These are phyloP conservation scores for Penicillium atrosanguineum DNA, from an alignment of 495 filamentous ascomycete species.

Conservation along the genomic window DNA sequence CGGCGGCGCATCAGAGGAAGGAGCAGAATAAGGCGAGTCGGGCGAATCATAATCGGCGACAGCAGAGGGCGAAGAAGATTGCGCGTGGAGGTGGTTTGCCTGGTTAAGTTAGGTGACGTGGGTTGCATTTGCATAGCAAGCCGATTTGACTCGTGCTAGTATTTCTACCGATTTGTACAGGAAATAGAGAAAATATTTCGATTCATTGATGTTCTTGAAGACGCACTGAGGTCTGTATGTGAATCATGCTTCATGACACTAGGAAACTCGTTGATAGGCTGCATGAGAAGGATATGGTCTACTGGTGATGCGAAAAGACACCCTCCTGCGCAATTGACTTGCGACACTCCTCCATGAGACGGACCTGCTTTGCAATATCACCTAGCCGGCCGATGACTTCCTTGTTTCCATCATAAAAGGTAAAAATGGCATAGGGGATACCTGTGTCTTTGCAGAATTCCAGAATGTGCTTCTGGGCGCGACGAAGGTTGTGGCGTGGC, in stretches of 20 bases:
- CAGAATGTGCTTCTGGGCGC: slow-evolving; percentile 76
- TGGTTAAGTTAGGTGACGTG: slow-evolving; percentile 27
- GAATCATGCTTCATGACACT: slow-evolving; percentile 4
- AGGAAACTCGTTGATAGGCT: background rate
- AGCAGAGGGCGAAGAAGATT: slow-evolving; percentile 77
- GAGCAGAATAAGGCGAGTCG: slow-evolving; percentile 73
- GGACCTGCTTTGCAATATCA: slow-evolving; percentile 84
- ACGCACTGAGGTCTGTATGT: background rate
- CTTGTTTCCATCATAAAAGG: slow-evolving; percentile 90
- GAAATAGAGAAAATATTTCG: slow-evolving; percentile 8
- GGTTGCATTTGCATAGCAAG: background rate
- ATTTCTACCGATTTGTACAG: background rate
- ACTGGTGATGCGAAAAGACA: slow-evolving; percentile 33
- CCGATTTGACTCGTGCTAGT: background rate
- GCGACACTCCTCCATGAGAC: slow-evolving; percentile 85
- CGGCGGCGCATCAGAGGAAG: slow-evolving; percentile 65
- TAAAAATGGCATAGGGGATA: slow-evolving; percentile 91
- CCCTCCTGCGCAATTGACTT: slow-evolving; percentile 50
- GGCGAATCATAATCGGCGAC: slow-evolving; percentile 76
- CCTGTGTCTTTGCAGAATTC: slow-evolving; percentile 89
- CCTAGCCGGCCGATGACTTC: slow-evolving; percentile 79
- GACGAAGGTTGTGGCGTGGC: slow-evolving; percentile 87
- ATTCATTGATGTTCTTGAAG: slow-evolving; percentile 15
- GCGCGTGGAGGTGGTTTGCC: slow-evolving; percentile 58
- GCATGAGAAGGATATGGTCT: background rate